phyloP scores from a whole-genome alignment of 257 asterid genomes.

The Salvia hispanica region DNA sequence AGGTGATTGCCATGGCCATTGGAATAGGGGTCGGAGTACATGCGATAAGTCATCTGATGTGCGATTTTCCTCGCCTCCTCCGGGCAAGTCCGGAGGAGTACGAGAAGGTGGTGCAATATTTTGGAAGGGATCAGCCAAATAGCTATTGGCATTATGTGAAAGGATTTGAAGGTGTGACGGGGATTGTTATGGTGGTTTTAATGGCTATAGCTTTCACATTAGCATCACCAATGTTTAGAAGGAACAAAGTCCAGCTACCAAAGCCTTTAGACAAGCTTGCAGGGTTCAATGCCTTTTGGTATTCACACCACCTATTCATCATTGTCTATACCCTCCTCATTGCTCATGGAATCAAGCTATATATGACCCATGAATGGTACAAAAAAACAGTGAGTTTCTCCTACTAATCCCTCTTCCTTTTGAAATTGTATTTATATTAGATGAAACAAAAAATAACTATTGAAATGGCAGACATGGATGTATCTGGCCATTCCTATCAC shows the following conservation, averaged over 20 bases:
- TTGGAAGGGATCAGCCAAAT: slow-evolving; percentile 57
- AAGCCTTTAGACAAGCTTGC: slow-evolving; percentile 63
- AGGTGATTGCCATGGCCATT: slow-evolving; percentile 74
- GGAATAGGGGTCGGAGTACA: slow-evolving; percentile 78
- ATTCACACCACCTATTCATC: slow-evolving; percentile 78
- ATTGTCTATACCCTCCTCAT: slow-evolving; percentile 69
- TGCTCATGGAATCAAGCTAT: slow-evolving; percentile 78
- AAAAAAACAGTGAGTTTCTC: slow-evolving; percentile 43
- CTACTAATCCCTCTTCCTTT: no score
- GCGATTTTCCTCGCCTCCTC: slow-evolving; percentile 74
- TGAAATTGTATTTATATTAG: no score
- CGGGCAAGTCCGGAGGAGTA: slow-evolving; percentile 47
- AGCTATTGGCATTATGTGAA: slow-evolving; percentile 70
- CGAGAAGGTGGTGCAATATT: slow-evolving; percentile 49
- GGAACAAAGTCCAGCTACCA: slow-evolving; percentile 55
- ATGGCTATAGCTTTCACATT: slow-evolving; percentile 85
- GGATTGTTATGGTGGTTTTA: slow-evolving; percentile 72
- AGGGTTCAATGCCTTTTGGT: slow-evolving; percentile 95
- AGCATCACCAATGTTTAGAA: slow-evolving; percentile 80
- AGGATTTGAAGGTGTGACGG: slow-evolving; percentile 79
- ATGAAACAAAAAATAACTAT: neutral
- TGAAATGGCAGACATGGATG: slow-evolving; percentile 75
- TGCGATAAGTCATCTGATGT: slow-evolving; percentile 61
- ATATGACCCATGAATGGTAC: slow-evolving; percentile 60
- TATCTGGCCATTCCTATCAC: slow-evolving; percentile 61